Evolutionary conservation across 2,329 filamentous ascomycete species (phyloP).

Genomic region (Hyphodiscus sp.): DNA sequence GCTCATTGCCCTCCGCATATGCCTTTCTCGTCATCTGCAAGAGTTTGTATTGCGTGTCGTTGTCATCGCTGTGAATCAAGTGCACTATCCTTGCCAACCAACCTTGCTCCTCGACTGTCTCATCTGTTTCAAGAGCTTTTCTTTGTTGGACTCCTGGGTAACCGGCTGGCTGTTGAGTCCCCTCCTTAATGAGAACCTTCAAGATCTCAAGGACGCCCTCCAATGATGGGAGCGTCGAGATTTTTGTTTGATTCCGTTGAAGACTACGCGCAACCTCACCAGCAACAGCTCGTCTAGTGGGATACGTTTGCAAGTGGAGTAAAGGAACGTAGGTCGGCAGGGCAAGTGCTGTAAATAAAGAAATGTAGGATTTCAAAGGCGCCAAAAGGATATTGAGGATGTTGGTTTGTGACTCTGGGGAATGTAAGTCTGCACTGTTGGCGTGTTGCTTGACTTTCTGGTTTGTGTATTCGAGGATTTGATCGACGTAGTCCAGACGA

Average conservation of each 20-base stretch:
- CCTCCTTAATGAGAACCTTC: constrained; percentile 89
- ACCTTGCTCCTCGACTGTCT: constrained; percentile 96
- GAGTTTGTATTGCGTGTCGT: constrained; percentile 90
- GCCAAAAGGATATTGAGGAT: constrained; percentile 85
- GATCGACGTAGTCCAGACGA: constrained; percentile 87
- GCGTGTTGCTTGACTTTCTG: constrained; percentile 81
- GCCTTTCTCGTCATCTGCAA: constrained; percentile 83
- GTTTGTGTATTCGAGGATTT: constrained; percentile 83
- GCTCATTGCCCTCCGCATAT: constrained; percentile 86
- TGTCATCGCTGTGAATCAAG: constrained; percentile 73
- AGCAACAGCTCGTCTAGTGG: constrained; percentile 83
- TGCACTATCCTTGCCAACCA: constrained; percentile 93
- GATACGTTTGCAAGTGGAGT: constrained; percentile 85
- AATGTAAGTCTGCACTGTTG: constrained; percentile 94
- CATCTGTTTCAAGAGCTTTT: constrained; percentile 80
- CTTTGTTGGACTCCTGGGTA: constrained; percentile 78
- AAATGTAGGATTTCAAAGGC: constrained; percentile 82
- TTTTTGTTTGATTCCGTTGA: constrained; percentile 74
- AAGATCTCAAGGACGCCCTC: constrained; percentile 85
- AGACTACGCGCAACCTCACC: constrained; percentile 79
- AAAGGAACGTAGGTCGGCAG: constrained; percentile 89
- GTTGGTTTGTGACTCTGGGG: constrained; percentile 77
- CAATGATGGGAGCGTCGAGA: constrained; percentile 71
- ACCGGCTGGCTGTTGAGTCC: constrained; percentile 72
- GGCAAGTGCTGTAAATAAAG: constrained; percentile 91